Evolutionary conservation across 495 filamentous ascomycete genomes (phyloP).

Genomic region (Penicillium parvum): DNA sequence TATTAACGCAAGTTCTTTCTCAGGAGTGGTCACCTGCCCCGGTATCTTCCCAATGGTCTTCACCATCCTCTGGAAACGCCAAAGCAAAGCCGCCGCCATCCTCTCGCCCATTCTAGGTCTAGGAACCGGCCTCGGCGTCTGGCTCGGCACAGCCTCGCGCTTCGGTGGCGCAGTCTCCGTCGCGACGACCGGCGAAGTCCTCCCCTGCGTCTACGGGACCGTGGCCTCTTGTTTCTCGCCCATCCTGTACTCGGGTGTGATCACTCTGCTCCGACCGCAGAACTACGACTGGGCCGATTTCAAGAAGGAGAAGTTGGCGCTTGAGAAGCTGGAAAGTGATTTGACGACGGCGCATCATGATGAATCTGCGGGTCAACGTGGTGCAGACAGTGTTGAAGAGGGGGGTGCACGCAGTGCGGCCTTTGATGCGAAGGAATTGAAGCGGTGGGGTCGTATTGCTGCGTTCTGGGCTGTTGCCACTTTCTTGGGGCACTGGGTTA

Average conservation of each 20-base stretch:
- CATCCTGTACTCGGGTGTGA: slow-evolving; percentile 31
- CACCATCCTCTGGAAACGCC: slow-evolving; percentile 46
- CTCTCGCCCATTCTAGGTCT: slow-evolving; percentile 41
- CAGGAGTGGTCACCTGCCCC: slow-evolving; percentile 39
- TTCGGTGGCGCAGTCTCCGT: slow-evolving; percentile 45
- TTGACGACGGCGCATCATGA: slow-evolving; percentile 18
- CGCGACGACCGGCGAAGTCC: slow-evolving; percentile 36
- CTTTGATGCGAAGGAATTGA: slow-evolving; percentile 25
- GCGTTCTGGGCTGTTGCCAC: slow-evolving; percentile 35
- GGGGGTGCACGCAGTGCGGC: slow-evolving; percentile 1
- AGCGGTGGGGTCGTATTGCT: slow-evolving; percentile 34
- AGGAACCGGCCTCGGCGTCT: slow-evolving; percentile 40
- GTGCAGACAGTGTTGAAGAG: slow-evolving; percentile 3
- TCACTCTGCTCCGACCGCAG: slow-evolving; percentile 30
- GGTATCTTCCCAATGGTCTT: slow-evolving; percentile 49
- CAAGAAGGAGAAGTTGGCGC: slow-evolving; percentile 31
- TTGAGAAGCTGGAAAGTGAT: slow-evolving; percentile 27
- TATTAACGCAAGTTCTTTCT: not conserved
- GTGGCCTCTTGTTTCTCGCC: slow-evolving; percentile 37
- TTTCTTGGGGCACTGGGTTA: slow-evolving; percentile 36
- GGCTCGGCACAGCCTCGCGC: slow-evolving; percentile 42
- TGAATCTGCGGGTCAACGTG: not conserved
- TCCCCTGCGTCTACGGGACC: slow-evolving; percentile 44
- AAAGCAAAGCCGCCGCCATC: slow-evolving; percentile 41
- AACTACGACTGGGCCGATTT: slow-evolving; percentile 36